Percentiles rank a stretch among this genome's conserved stretches.
phyloP scores from a whole-genome alignment of 108 stramenopile genomes.

The Fragilaria radians region DNA sequence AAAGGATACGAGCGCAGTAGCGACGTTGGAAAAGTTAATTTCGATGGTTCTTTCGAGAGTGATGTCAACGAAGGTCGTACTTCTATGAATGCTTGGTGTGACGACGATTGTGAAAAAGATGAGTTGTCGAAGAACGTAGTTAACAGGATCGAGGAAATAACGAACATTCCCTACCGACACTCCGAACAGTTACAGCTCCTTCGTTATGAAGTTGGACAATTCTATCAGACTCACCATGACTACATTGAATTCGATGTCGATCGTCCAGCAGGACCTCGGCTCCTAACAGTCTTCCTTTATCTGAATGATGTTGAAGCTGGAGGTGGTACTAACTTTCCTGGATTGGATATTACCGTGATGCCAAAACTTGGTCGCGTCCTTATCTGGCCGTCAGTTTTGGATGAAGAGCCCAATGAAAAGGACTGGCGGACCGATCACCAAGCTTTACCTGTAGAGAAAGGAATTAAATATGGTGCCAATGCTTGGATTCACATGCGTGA shows the following conservation, averaged over 20 bases:
- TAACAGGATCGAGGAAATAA: slow-evolving; percentile 33
- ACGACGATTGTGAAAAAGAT: slow-evolving; percentile 13
- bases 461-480: slow-evolving; percentile 88
- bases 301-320: slow-evolving; percentile 86
- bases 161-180: slow-evolving; percentile 36
- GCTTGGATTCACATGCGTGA: slow-evolving; percentile 86
- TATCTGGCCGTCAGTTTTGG: slow-evolving; percentile 79
- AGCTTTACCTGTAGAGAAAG: slow-evolving; percentile 70
- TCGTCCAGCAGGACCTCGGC: slow-evolving; percentile 63
- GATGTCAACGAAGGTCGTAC: slow-evolving; percentile 28
- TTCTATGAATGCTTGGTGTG: slow-evolving; percentile 22
- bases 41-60: slow-evolving; percentile 57
- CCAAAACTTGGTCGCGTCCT: slow-evolving; percentile 73
- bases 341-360: slow-evolving; percentile 44
- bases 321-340: slow-evolving; percentile 75
- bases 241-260: slow-evolving; percentile 28
- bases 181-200: slow-evolving; percentile 65
- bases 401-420: slow-evolving; percentile 44
- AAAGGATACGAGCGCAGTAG: slow-evolving; percentile 71
- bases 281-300: slow-evolving; percentile 83
- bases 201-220: slow-evolving; percentile 27
- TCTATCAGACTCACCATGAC: slow-evolving; percentile 41
- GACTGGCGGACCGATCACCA: slow-evolving; percentile 78
- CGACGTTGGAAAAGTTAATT: slow-evolving; percentile 60
- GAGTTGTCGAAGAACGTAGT: slow-evolving; percentile 18